Conservation (phyloP, 2,329 filamentous ascomycete genomes). For the Clonostachys solani region DNA sequence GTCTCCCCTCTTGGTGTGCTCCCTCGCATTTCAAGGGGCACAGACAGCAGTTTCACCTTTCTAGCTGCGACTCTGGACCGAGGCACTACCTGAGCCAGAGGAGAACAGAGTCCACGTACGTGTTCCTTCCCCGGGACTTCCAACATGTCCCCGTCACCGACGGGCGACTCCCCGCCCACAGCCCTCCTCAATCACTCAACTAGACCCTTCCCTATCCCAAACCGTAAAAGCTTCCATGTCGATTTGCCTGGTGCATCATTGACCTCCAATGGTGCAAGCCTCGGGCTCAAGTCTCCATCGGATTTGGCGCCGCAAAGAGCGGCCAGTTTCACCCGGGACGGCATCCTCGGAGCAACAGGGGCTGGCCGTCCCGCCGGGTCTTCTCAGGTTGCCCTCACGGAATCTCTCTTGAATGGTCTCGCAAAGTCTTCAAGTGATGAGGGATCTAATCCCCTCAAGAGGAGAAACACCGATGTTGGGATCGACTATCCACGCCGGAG, state of each 20-base stretch:
- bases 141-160: conserved; percentile 48
- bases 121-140: too few species aligned
- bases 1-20: too few species aligned
- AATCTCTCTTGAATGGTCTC: conserved; percentile 9
- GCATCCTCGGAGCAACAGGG: conserved; percentile 35
- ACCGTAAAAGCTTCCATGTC: conserved; percentile 42
- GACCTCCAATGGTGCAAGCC: conserved; percentile 29
- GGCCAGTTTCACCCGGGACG: conserved; percentile 36
- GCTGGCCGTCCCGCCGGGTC: conserved; percentile 29
- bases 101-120: too few species aligned
- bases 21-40: too few species aligned
- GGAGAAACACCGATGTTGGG: conserved; percentile 56
- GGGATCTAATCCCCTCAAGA: conserved; percentile 54
- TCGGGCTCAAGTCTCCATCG: conserved; percentile 46
- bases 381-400: background rate
- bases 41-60: too few species aligned
- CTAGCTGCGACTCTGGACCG: too few species aligned
- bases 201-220: conserved; percentile 38
- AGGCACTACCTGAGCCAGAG: too few species aligned
- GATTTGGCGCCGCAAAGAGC: conserved; percentile 42
- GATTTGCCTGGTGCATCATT: conserved; percentile 43
- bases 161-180: conserved; percentile 46
- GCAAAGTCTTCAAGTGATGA: conserved; percentile 38
- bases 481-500: conserved; percentile 61
- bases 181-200: conserved; percentile 26